Base-by-base conservation (phyloP, 129 eudicot genomes). In the Centella asiatica region DNA sequence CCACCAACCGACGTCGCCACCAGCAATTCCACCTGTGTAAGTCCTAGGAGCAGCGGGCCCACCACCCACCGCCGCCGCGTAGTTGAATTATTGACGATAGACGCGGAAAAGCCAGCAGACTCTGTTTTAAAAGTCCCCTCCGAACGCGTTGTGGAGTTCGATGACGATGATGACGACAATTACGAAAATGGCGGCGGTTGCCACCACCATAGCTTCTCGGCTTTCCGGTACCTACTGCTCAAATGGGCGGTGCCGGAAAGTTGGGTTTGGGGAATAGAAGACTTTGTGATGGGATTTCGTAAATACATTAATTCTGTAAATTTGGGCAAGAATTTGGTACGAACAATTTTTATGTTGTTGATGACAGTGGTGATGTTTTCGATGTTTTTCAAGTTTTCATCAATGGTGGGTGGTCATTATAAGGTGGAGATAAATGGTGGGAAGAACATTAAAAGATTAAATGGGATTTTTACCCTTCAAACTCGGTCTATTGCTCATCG, bases 21-120 rank as follows among this genome's bases (percentile, higher is more conserved):
- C 82, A 71, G 80, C 50, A 67, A 52, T 33, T 39, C 83, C 66
- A 60, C 83, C 92, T 62, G 72, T 75, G 82, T 78, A 48, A 68
- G 82, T 74, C 76, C 81, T 65, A 74, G 76, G 48, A 62, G 62
- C 59, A 77, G 76, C 62, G 80, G 81, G 8, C 80, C 80, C 13
- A 57, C 84, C 39, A 69, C 81, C 80, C 95, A 81, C 69, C 89
- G 95, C 46, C 90, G 95, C 59, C 90, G 95, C 55, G 80, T 34
- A 12, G 69, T 67, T 14, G 94, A 81, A 7, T 44, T 52, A 18
- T n/a, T 42, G 12, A 2, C 69, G n/a, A n/a, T n/a, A 18, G 71
- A 65, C 28, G 65, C 60, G 26, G 67, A 61, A 10, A 60, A 23
- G 15, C 5, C 32, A 18, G 9, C 31, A 25, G 44, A 65, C 32